Percentiles rank a stretch among this genome's conserved stretches.
These are phyloP conservation scores for Henningerozyma blattae DNA, from an alignment of 805 yeast species.

Conservation along the genomic window DNA sequence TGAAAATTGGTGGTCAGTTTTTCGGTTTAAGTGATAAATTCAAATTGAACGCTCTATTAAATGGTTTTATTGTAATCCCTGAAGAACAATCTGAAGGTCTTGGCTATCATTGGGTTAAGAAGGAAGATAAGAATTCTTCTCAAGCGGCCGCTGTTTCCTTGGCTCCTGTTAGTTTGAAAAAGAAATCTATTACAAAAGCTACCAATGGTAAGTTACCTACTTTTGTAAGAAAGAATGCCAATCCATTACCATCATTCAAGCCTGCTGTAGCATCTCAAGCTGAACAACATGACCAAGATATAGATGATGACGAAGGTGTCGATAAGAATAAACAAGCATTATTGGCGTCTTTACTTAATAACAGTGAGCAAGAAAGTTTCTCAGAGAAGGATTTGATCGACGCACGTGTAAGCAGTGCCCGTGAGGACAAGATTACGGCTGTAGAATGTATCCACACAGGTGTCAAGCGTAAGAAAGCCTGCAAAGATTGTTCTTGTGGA, in stretches of 20 bases:
- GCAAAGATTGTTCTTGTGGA: conserved; percentile 98
- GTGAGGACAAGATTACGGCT: conserved; percentile 20
- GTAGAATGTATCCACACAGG: conserved; percentile 22
- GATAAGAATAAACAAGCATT: conserved; percentile 25
- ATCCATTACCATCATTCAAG: conserved; percentile 16
- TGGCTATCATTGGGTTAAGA: conserved; percentile 42
- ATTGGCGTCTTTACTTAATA: conserved; percentile 7
- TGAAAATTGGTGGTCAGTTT: conserved; percentile 35
- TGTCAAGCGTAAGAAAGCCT: conserved; percentile 57
- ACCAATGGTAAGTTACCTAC: conserved; percentile 7
- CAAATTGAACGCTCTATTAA: conserved; percentile 48
- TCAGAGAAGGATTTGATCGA: conserved; percentile 45
- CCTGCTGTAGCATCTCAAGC: conserved; percentile 14
- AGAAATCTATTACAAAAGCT: conserved; percentile 8
- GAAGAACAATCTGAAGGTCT: conserved; percentile 12
- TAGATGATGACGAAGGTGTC: conserved; percentile 23
- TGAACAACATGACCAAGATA: conserved; percentile 17
- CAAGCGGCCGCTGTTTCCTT: conserved; percentile 5
- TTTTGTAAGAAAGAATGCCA: conserved; percentile 11
- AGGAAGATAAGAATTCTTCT: conserved; percentile 26
- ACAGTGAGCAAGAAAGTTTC: conserved; percentile 37
- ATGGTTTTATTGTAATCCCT: conserved; percentile 37
- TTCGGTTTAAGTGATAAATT: conserved; percentile 35
- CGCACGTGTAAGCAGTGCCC: conserved; percentile 23
- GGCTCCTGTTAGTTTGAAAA: conserved; percentile 22